These are phyloP conservation scores for Rhodotorula mucilaginosa DNA, from an alignment of 1,284 basidiomycete genomes.

Conservation along the genomic window DNA sequence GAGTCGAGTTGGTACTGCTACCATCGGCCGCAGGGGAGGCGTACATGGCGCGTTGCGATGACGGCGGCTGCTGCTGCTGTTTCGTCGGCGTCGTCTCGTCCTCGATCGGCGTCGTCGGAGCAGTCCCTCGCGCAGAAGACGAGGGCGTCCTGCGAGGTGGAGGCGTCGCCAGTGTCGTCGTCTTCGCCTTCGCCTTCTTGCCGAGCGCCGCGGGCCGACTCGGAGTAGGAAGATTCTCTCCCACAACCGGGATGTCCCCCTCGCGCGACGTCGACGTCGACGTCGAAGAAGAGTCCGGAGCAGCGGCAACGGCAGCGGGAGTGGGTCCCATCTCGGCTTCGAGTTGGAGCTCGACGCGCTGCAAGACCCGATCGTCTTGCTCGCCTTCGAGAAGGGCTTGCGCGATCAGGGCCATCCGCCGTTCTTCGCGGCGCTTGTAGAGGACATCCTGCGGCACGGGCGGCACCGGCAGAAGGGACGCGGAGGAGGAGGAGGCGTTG, in stretches of 20 bases:
- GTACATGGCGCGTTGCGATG: background rate
- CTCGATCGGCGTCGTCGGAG: background rate
- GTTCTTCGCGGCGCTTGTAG: background rate
- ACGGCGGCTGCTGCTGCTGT: no score
- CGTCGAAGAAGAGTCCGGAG: background rate
- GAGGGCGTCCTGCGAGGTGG: slow-evolving; percentile 13
- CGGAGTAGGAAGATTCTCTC: background rate
- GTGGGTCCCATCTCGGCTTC: background rate
- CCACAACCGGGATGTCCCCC: background rate
- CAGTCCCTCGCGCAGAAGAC: background rate
- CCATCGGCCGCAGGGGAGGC: background rate
- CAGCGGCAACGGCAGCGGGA: background rate
- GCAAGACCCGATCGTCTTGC: slow-evolving; percentile 6
- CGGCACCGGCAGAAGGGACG: background rate
- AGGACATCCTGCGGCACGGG: background rate
- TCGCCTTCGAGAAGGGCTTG: slow-evolving; percentile 22
- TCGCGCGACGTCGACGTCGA: background rate
- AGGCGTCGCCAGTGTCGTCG: background rate
- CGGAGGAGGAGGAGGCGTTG: background rate
- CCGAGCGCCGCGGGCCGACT: background rate
- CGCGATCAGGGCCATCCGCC: slow-evolving; percentile 19
- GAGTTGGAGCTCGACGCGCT: slow-evolving; percentile 11
- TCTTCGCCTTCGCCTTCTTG: background rate
- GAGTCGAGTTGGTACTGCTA: slow-evolving; percentile 1
- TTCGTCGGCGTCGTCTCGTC: background rate